Evolutionary conservation across 345 rosid species (phyloP).

Genomic region (Sonneratia alba): DNA sequence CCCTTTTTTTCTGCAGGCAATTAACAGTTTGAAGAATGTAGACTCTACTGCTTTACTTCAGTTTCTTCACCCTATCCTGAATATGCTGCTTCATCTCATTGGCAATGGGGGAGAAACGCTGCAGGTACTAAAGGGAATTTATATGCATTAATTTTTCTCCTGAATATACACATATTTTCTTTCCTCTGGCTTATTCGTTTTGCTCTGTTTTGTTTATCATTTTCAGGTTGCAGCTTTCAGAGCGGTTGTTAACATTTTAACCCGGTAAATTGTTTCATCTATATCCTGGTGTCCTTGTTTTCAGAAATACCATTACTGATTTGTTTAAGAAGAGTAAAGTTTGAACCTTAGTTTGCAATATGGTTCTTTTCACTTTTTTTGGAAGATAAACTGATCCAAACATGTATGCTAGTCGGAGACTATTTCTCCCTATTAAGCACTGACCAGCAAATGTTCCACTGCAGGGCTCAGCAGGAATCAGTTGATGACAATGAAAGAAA

Average conservation of each 20-base stretch:
- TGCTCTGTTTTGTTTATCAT: slow-evolving; percentile 15
- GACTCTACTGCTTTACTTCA: slow-evolving; percentile 96
- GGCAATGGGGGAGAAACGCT: slow-evolving; percentile 99
- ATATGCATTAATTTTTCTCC: not conserved
- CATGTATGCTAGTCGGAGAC: not conserved
- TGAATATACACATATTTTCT: not conserved
- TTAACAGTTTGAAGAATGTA: slow-evolving; percentile 95
- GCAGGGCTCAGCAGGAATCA: slow-evolving; percentile 97
- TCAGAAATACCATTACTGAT: not conserved
- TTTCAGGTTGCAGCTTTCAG: slow-evolving; percentile 98
- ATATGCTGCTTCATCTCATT: slow-evolving; percentile 97
- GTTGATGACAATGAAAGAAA: slow-evolving; percentile 94
- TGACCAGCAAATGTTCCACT: slow-evolving; percentile 12
- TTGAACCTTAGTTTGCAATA: not conserved
- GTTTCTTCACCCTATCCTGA: slow-evolving; percentile 92
- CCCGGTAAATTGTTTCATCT: slow-evolving; percentile 41
- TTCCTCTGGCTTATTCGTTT: slow-evolving; percentile 14
- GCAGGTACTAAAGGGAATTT: slow-evolving; percentile 49
- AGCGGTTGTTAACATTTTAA: slow-evolving; percentile 96
- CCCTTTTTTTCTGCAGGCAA: slow-evolving; percentile 49
- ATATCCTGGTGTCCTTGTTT: not conserved
- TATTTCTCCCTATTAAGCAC: not conserved
- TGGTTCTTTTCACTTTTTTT: not conserved
- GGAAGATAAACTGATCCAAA: slow-evolving; percentile 4
- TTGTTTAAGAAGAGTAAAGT: not conserved